phyloP scores from a whole-genome alignment of 225 moss, liverwort and hornwort genomes.

The Physcomitrellopsis africana region DNA sequence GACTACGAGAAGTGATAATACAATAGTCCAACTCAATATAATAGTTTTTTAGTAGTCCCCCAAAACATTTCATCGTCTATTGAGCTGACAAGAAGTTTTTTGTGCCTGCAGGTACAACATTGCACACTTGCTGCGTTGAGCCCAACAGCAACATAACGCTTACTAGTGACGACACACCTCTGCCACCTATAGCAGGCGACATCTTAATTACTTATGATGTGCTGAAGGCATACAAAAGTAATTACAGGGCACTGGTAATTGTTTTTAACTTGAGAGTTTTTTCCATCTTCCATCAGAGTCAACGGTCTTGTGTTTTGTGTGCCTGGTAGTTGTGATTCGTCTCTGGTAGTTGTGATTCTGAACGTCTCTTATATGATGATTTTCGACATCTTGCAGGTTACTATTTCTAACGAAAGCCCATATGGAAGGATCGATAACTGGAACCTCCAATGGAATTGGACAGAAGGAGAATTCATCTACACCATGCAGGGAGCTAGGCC shows the following conservation, averaged over 20 bases:
- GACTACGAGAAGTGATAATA: constrained; percentile 18
- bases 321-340: background rate
- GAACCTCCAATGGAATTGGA: constrained; percentile 67
- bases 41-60: background rate
- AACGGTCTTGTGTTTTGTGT: background rate
- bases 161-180: background rate
- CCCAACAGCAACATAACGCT: constrained; percentile 30
- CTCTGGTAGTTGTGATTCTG: constrained; percentile 38
- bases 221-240: constrained; percentile 12
- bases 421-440: constrained; percentile 51
- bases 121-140: constrained; percentile 65
- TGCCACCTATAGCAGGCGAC: constrained; percentile 42
- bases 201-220: constrained; percentile 64
- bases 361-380: constrained; percentile 26
- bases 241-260: constrained; percentile 44
- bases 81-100: background rate
- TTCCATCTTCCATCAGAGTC: background rate
- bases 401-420: constrained; percentile 49
- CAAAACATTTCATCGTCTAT: background rate
- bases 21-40: constrained; percentile 19
- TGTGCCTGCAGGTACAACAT: constrained; percentile 47
- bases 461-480: constrained; percentile 56
- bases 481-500: constrained; percentile 60
- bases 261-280: background rate
- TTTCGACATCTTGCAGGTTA: constrained; percentile 37